These are phyloP conservation scores for Colletotrichum liaoningense DNA, from an alignment of 2,329 filamentous ascomycete species.

Conservation along the genomic window DNA sequence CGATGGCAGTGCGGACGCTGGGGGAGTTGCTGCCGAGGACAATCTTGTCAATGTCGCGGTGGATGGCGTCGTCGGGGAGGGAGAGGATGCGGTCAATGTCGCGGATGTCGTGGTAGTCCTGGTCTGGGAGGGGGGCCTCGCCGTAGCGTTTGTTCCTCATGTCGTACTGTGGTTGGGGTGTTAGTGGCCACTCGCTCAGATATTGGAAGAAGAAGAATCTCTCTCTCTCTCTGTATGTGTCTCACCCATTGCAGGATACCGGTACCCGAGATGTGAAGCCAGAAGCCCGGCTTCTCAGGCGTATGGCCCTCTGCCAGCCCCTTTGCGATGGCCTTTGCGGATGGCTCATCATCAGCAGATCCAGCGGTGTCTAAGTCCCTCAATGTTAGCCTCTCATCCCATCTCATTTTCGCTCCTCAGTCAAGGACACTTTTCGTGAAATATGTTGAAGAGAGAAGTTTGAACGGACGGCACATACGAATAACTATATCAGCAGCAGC, in stretches of 20 bases:
- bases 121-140: slow-evolving; percentile 54
- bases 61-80: slow-evolving; percentile 67
- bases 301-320: slow-evolving; percentile 57
- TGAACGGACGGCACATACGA: slow-evolving; percentile 47
- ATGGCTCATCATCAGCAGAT: slow-evolving; percentile 57
- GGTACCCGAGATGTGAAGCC: slow-evolving; percentile 63
- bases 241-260: slow-evolving; percentile 56
- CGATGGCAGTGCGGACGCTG: slow-evolving; percentile 55
- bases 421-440: too few species aligned
- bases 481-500: slow-evolving; percentile 62
- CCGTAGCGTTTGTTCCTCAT: slow-evolving; percentile 53
- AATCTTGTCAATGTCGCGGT: slow-evolving; percentile 77
- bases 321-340: slow-evolving; percentile 57
- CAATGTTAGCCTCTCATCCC: neutral
- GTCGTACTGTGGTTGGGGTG: slow-evolving; percentile 48
- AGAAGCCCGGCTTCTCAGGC: slow-evolving; percentile 58
- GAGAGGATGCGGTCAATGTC: slow-evolving; percentile 65
- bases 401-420: neutral
- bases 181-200: neutral
- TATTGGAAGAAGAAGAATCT: too few species aligned
- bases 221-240: too few species aligned
- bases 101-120: slow-evolving; percentile 69
- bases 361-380: slow-evolving; percentile 56
- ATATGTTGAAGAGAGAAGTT: too few species aligned
- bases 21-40: slow-evolving; percentile 58